Conservation (phyloP, 2,329 filamentous ascomycete species). For the Mycocentrospora acerina region DNA sequence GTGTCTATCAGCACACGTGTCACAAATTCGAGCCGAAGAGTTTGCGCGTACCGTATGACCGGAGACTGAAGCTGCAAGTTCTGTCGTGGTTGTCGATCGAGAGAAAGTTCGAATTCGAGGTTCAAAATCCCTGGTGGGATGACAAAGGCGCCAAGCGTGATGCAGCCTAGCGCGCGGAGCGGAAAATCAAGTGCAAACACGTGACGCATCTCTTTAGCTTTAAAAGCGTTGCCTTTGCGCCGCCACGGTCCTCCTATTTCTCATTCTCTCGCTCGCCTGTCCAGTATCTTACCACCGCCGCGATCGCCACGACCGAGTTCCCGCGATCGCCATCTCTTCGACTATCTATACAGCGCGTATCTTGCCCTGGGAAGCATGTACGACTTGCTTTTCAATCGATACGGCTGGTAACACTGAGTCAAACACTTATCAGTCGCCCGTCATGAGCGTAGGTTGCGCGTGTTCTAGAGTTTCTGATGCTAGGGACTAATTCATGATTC, state of each 20-base stretch:
- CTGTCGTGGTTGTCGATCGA: constrained; percentile 46
- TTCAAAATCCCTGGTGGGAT: constrained; percentile 16
- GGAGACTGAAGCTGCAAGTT: constrained; percentile 99
- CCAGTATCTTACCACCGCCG: constrained; percentile 16
- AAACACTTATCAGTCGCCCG: constrained; percentile 32
- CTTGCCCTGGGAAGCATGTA: constrained; percentile 34
- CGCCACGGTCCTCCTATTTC: constrained; percentile 26
- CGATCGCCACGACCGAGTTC: constrained; percentile 16
- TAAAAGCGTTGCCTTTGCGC: constrained; percentile 23
- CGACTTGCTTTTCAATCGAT: constrained; percentile 34
- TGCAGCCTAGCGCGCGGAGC: constrained; percentile 6
- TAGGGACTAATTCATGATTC: constrained; percentile 11
- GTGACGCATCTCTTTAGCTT: constrained; percentile 17
- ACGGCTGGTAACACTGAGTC: constrained; percentile 42
- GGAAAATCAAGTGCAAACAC: constrained; percentile 17
- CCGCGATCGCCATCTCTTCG: constrained; percentile 11
- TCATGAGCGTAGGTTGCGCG: constrained; percentile 41
- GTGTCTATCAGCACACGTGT: constrained; percentile 21
- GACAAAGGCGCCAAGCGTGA: constrained; percentile 6
- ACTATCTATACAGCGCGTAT: constrained; percentile 7
- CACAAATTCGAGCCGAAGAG: neutral
- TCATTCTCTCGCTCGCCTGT: constrained; percentile 16
- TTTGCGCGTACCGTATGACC: constrained; percentile 73
- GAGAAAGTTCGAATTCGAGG: constrained; percentile 30
- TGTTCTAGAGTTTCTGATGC: neutral